Evolutionary conservation across 2,329 filamentous ascomycete species (phyloP).

Genomic region (Alternaria gansuensis): DNA sequence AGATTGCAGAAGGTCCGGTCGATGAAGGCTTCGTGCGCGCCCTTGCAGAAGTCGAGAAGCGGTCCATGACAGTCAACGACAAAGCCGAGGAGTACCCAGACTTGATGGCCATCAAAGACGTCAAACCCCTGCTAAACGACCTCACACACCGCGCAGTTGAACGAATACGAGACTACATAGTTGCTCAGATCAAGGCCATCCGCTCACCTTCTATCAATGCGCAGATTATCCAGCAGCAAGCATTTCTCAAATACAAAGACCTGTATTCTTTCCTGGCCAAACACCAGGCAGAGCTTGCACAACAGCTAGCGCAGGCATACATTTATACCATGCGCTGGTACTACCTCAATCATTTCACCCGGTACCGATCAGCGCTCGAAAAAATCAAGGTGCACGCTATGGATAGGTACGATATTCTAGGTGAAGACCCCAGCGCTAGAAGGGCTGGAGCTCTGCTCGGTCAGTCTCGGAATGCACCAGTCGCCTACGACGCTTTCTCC

Average conservation of each 20-base stretch:
- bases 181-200: constrained; percentile 91
- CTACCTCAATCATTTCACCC: constrained; percentile 87
- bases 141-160: constrained; percentile 89
- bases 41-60: constrained; percentile 82
- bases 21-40: constrained; percentile 89
- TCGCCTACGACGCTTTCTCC: constrained; percentile 85
- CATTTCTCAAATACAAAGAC: constrained; percentile 87
- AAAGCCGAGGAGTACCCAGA: constrained; percentile 66
- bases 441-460: constrained; percentile 59
- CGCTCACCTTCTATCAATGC: constrained; percentile 96
- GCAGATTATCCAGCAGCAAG: constrained; percentile 94
- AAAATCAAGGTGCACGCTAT: constrained; percentile 84
- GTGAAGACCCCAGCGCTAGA: constrained; percentile 75
- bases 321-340: constrained; percentile 99
- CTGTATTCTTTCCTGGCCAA: constrained; percentile 84
- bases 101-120: constrained; percentile 81
- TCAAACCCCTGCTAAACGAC: constrained; percentile 84
- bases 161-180: constrained; percentile 91
- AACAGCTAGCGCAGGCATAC: constrained; percentile 92
- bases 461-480: constrained; percentile 55
- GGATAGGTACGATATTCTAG: constrained; percentile 84
- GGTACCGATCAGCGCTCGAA: constrained; percentile 83
- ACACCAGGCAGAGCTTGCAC: constrained; percentile 82
- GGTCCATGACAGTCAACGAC: constrained; percentile 74
- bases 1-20: constrained; percentile 86